phyloP scores from a whole-genome alignment of 2,329 filamentous ascomycete species.

The Alternaria tenuissima region DNA sequence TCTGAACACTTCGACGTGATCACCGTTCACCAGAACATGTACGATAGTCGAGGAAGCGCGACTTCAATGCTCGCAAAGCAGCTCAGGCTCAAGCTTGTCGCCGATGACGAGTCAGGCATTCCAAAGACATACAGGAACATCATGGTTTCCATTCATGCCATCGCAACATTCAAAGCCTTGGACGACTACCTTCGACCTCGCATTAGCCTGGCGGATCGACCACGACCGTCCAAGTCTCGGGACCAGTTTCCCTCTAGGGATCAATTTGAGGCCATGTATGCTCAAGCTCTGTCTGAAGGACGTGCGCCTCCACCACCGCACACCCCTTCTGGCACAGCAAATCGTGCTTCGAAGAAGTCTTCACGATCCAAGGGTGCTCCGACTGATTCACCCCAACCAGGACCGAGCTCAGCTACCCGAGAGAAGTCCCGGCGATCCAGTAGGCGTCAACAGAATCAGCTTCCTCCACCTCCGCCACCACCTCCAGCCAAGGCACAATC shows the following conservation, averaged over 20 bases:
- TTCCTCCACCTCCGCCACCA: conserved; percentile 62
- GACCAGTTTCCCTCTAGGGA: conserved; percentile 65
- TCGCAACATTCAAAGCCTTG: conserved; percentile 95
- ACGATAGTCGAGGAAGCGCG: conserved; percentile 89
- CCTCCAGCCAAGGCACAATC: conserved; percentile 55
- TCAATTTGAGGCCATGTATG: conserved; percentile 74
- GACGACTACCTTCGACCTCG: conserved; percentile 95
- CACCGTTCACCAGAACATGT: conserved; percentile 91
- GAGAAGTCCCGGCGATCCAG: conserved; percentile 73
- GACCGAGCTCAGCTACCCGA: conserved; percentile 56
- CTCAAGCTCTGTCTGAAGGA: conserved; percentile 69
- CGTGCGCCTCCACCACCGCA: conserved; percentile 48
- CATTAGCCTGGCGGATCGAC: conserved; percentile 79
- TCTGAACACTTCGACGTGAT: conserved; percentile 98
- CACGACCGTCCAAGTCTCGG: conserved; percentile 66
- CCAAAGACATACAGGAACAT: conserved; percentile 88
- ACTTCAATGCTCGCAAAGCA: conserved; percentile 97
- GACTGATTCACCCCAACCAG: conserved; percentile 57
- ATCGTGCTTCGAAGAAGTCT: conserved; percentile 40
- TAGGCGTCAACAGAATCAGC: conserved; percentile 61
- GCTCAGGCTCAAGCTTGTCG: conserved; percentile 84
- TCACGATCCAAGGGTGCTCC: conserved; percentile 42
- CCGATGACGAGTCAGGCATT: conserved; percentile 90
- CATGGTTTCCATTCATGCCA: conserved; percentile 98
- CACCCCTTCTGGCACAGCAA: conserved; percentile 45